A percentile compares a stretch with the other conserved stretches of the same genome.
phyloP scores from a whole-genome alignment of 345 rosid species.

The Citrus sinensis region DVS_A1.0 CM039169.1:28408501-28409000 shows the following conservation, averaged over 20 bases:
- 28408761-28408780: constrained; percentile 91
- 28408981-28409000: constrained; percentile 43
- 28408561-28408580: background rate
- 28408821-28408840: constrained; percentile 57
- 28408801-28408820: constrained; percentile 54
- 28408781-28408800: constrained; percentile 81
- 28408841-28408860: constrained; percentile 8
- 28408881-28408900: constrained; percentile 8
- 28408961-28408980: constrained; percentile 44
- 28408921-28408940: constrained; percentile 40
- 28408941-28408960: constrained; percentile 37
- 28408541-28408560: background rate
- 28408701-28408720: constrained; percentile 58
- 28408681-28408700: background rate
- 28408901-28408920: constrained; percentile 32
- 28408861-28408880: constrained; percentile 18
- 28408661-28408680: background rate
- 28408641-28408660: background rate
- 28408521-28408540: background rate
- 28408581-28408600: background rate
- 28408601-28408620: background rate
- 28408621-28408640: background rate
- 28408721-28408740: constrained; percentile 73
- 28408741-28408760: constrained; percentile 90
- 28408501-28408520: background rate